Conservation (phyloP, 148 eudicot species). For the Rhododendron griersonianum region DNA sequence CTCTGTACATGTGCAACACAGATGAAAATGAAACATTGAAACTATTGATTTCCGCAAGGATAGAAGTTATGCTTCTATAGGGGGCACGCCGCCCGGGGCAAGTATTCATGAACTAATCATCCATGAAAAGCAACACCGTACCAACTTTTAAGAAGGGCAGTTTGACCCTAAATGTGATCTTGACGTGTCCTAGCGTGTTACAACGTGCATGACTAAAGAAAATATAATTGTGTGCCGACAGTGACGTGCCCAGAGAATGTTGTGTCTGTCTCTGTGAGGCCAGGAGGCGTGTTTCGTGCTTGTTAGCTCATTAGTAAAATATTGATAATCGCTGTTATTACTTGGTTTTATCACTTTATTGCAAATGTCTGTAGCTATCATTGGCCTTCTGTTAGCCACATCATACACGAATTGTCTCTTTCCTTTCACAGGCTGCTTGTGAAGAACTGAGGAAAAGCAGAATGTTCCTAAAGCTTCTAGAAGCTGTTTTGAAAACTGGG, state of each 20-base stretch:
- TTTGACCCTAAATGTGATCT: background rate
- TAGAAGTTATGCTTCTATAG: background rate
- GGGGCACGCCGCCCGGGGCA: background rate
- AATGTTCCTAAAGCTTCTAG: slow-evolving; percentile 78
- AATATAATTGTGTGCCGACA: background rate
- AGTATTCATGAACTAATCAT: background rate
- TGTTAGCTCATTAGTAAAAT: background rate
- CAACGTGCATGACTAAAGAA: background rate
- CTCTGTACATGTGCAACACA: background rate
- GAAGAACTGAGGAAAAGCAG: slow-evolving; percentile 75
- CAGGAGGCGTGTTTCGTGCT: background rate
- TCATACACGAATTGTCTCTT: background rate
- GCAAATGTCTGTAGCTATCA: background rate
- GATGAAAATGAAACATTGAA: background rate
- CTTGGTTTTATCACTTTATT: background rate
- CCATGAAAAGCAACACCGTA: background rate
- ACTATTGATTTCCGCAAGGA: background rate
- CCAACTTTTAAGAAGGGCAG: background rate
- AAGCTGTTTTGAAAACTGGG: slow-evolving; percentile 85
- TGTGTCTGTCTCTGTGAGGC: background rate
- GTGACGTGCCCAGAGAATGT: background rate
- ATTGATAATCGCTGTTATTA: background rate
- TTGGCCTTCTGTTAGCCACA: background rate
- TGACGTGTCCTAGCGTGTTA: background rate
- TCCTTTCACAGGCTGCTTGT: slow-evolving; percentile 55